Evolutionary conservation across 176 grass and related monocot genomes (phyloP), one percentile per base, ranked within the genome.

Genomic region (Cymbopogon citratus): DNA sequence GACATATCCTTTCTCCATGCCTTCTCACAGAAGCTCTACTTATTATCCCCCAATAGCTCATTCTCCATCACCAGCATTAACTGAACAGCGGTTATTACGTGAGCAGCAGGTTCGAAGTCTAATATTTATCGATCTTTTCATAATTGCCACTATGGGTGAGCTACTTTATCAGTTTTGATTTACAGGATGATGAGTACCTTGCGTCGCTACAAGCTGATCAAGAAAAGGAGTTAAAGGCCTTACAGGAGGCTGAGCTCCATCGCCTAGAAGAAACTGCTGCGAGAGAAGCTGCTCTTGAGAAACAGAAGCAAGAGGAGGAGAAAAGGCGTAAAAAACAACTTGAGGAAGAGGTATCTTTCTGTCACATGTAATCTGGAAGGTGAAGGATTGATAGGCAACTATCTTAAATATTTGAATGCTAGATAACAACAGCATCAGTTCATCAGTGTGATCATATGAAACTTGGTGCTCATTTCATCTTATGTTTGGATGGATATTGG

Each of bases 151-250:
- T 54, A 81, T 56, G 63, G 59, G 25, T 12, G 3, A 31, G 18
- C 16, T 46, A 5, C 44, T 44, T 71, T 43, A 78, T 59, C 29
- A 88, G 26, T 23, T 89, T 85, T 48, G 34, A 64, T 89, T 80
- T 85, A 77, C 84, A 99, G 96, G 96, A 99, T 78, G 93, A 91
- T 81, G 96, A 93, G 52, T 99, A 99, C 83, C 90, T 99, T 85
- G 93, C 89, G 71, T 79, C 96, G 23, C 87, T 99, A 54, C 92
- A 90, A 91, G 96, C 96, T 73, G 96, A 99, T 82, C 87, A 89
- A 89, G 96, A 95, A 91, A 99, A 99, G 46, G 96, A 98, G 67
- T 76, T 98, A 76, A 95, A 88, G 57, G 89, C 82, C 44, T 51
- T 49, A 67, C 89, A 95, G 81, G 96, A 91, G 61, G 89, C 91